Base-by-base conservation (phyloP, 495 filamentous ascomycete genomes). In the Penicillium canescens region DNA sequence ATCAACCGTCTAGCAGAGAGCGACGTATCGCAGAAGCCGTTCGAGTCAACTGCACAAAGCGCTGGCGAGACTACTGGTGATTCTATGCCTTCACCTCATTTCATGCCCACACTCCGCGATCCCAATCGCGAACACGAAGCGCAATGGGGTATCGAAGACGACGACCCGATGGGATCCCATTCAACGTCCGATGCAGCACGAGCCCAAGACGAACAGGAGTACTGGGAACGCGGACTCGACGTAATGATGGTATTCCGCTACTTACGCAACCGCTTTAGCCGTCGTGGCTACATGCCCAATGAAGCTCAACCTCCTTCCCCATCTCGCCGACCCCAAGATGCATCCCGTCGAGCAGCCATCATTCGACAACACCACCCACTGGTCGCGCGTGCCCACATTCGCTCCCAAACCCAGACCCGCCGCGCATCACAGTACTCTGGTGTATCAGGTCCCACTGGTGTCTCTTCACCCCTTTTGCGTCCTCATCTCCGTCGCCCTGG, bases 161-260 rank as follows among this genome's bases (percentile, higher is more conserved):
- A 85, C 11, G 73, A 72, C 28, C 51, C 59, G 13, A 48, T 60
- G 23, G 42, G 48, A 43, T 50, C 54, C 11, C 74, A 78, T 12
- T 53, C 62, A 12, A 20, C 68, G 11, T 62, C 69, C 8, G 70
- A 77, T 52, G 62, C 68, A 8, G 43, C 68, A 4, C 67, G 67
- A 14, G 31, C 69, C 3, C 71, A 75, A 37, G 64, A 72, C 18
- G 75, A 77, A 43, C 79, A 82, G 38, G 87, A 91, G 26, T 92
- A 96, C 65, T 97, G 92, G 92, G 91, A 96, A 64, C 85, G 83
- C 34, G 87, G 91, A 12, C 80, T 96, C 4, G 90, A 96, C 59
- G 79, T 96, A 52, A 84, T 84, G 67, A 86, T 92, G 69, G 85
- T 96, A n/a, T 96, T 96, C 75, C 83, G 85, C 36, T 94, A 91